phyloP scores from a whole-genome alignment of 768 basidiomycete genomes.

The Boletus sensibilis region DNA sequence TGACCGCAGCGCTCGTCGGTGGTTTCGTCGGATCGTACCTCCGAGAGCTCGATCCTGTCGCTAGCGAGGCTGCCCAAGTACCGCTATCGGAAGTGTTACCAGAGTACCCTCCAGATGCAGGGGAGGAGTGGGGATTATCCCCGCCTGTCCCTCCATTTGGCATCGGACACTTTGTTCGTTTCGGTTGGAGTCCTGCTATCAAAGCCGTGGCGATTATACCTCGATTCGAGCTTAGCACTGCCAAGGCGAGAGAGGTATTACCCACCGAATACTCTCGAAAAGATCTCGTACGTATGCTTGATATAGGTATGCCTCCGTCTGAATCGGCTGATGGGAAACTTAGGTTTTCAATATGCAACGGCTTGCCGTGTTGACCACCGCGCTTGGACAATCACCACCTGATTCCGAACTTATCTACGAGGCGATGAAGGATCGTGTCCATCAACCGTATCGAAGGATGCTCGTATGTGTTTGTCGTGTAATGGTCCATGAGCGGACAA shows the following conservation, averaged over 20 bases:
- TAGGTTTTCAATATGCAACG: conserved; percentile 98
- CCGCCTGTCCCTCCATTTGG: conserved; percentile 87
- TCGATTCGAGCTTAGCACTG: conserved; percentile 93
- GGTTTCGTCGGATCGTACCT: conserved; percentile 98
- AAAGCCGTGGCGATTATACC: conserved; percentile 95
- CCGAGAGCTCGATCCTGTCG: conserved; percentile 79
- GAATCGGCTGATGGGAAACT: background rate
- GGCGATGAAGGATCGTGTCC: conserved; percentile 97
- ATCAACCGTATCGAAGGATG: conserved; percentile 91
- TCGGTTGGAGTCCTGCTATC: conserved; percentile 81
- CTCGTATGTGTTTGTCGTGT: conserved; percentile 53
- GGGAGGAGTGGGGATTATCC: conserved; percentile 84
- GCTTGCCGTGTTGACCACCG: conserved; percentile 92
- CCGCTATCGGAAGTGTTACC: conserved; percentile 95
- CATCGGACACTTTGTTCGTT: conserved; percentile 92
- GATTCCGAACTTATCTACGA: conserved; percentile 97
- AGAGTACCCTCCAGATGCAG: conserved; percentile 91
- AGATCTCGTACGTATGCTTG: conserved; percentile 62
- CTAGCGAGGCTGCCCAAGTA: conserved; percentile 81
- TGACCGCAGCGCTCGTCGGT: conserved; percentile 94
- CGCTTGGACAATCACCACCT: conserved; percentile 85
- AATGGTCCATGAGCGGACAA: background rate
- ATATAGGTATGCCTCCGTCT: background rate
- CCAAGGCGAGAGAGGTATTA: conserved; percentile 88
- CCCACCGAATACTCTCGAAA: conserved; percentile 82